Evolutionary conservation across 257 asterid species (phyloP), one percentile per base, ranked within the genome.

Genomic region (Cordia subcordata): DNA sequence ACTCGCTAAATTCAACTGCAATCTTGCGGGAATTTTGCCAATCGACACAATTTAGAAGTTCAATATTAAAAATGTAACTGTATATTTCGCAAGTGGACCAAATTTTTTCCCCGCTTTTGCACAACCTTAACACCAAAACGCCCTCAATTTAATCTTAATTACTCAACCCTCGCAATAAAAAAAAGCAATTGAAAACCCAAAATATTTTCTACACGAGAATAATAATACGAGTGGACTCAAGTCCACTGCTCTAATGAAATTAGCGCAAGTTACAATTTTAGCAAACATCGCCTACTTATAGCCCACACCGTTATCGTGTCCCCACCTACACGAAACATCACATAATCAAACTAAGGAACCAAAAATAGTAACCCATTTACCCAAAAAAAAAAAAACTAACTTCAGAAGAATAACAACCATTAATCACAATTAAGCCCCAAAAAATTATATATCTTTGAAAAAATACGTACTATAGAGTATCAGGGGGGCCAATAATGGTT

Each of bases 401-500:
- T 13, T n/a, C 63, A 13, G 37, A 10, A n/a, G 58, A 15, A 19
- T 8, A 46, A 18, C 12, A 18, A 47, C 49, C 14, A 46, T 21
- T 11, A 14, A 42, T 11, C 47, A 42, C 38, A 42, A 21, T 19
- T 11, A 18, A 51, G 17, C n/a, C 47, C 13, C 18, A 16, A 56
- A 27, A 21, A 53, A 63, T 27, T 45, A 17, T 54, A 16, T 65
- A 54, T 55, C 17, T 49, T 13, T 18, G 27, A 27, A 57, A 35
- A 40, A 35, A 18, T 13, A 69, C 99, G 84, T 68, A 93, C 99
- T 88, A 92, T 33, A 92, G 62, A 49, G 99, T 92, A 57, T 88
- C 99, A 10, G 96, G 99, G 15, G 99, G 99, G 49, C 99, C 99
- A 72, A 92, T 92, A 39, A 92, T 70, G 19, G 99, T 88, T 11